Conservation (phyloP, 2,329 filamentous ascomycete genomes). For the Anthostomella pinea region DNA sequence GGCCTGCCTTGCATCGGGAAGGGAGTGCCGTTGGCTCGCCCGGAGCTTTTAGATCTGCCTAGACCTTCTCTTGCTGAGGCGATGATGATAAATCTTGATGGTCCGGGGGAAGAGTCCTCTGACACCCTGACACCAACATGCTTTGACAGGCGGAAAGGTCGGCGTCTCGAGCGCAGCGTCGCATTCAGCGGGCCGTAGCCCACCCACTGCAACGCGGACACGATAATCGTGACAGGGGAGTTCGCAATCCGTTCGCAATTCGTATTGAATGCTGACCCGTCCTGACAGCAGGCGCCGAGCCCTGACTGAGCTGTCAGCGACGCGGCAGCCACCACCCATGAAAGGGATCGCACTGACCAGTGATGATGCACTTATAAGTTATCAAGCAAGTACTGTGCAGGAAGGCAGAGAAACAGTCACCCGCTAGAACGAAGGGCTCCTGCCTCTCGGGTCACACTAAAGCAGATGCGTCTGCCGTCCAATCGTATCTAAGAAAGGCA, state of each 20-base stretch:
- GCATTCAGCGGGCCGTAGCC: slow-evolving; percentile 16
- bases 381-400: too few relatives aligned
- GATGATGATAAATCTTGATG: slow-evolving; percentile 27
- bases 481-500: slow-evolving; percentile 1
- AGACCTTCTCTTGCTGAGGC: slow-evolving; percentile 21
- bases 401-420: too few relatives aligned
- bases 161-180: slow-evolving; percentile 20
- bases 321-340: too few relatives aligned
- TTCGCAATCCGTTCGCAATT: too few relatives aligned
- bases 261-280: too few relatives aligned
- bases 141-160: slow-evolving; percentile 16
- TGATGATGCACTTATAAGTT: too few relatives aligned
- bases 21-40: slow-evolving; percentile 10
- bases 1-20: slow-evolving; percentile 9
- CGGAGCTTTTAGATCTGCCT: slow-evolving; percentile 9
- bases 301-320: too few relatives aligned
- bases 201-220: neutral
- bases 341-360: too few relatives aligned
- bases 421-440: neutral
- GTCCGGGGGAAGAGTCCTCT: slow-evolving; percentile 8
- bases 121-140: slow-evolving; percentile 23
- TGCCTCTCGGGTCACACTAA: slow-evolving; percentile 1
- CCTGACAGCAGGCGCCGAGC: too few relatives aligned
- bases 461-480: neutral
- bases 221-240: neutral